Base-by-base conservation (phyloP, 768 basidiomycete genomes). In the Lepiota subincarnata region DNA sequence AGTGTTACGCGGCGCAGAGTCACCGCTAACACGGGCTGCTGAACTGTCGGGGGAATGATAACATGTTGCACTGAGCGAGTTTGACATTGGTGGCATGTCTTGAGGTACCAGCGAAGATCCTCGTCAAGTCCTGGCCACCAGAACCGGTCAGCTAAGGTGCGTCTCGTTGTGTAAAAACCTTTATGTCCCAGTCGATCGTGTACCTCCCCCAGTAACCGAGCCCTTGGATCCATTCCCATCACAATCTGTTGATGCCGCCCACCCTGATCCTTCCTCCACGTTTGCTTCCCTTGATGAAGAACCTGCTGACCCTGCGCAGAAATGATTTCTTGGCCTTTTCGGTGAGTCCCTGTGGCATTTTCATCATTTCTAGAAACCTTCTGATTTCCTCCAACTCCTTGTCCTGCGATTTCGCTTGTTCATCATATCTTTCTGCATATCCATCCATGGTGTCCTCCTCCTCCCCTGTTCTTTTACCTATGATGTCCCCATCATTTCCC, bases 51-150 rank as follows among this genome's bases (percentile, higher is more conserved):
- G 1, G 62, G 68, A 2, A 67, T 61, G 11, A 60, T 55, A 11
- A 68, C 58, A 10, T 62, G 60, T 19, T 60, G 48, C 22, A 18
- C 64, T 40, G 52, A 54, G 7, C 57, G 58, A 6, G 66, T 48
- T 50, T 69, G 68, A 39, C 69, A 68, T n/a, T 58, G 41, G 31
- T 69, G 65, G 52, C 69, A 70, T 11, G 65, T 65, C 7, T 45
- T 49, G 18, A 68, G 44, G 42, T 55, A 64, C 62, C 63, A 67
- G 1, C 57, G n/a, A 2, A 68, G 47, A 44, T 68, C 64, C 13
- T 36, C 26, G 8, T 53, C 51, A 18, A 68, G 47, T 13, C 22
- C 41, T 0, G 66, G 70, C 70, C 70, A 71, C 66, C 66, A 71
- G 48, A 65, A 68, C 0, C 63, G 55, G 22, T 68, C 63, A 2